phyloP scores from a whole-genome alignment of 1,284 basidiomycete genomes.

The Cerioporus squamosus region DNA sequence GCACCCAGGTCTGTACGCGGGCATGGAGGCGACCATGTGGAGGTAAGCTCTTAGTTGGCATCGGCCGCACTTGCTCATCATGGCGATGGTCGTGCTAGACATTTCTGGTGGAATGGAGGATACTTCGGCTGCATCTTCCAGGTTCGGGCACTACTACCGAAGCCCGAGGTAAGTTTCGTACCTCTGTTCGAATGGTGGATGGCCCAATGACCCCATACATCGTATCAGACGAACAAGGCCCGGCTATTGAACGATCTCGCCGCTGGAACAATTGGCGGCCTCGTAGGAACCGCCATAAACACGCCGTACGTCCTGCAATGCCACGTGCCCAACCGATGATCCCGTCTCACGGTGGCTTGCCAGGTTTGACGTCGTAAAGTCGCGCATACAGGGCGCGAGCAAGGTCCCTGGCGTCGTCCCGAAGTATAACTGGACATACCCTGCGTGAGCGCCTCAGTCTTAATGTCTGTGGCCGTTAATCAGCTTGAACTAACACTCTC shows the following conservation, averaged over 20 bases:
- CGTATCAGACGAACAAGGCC: constrained; percentile 61
- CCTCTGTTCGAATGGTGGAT: background rate
- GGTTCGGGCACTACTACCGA: constrained; percentile 80
- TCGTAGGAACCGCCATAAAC: constrained; percentile 83
- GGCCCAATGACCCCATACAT: background rate
- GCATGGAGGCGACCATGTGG: constrained; percentile 98
- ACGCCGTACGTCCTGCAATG: constrained; percentile 60
- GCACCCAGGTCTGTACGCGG: constrained; percentile 75
- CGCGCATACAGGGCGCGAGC: constrained; percentile 85
- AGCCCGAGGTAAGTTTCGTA: constrained; percentile 65
- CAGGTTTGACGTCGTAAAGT: constrained; percentile 84
- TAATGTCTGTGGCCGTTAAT: background rate
- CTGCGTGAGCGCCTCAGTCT: constrained; percentile 48
- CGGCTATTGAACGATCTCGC: constrained; percentile 89
- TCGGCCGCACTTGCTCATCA: background rate
- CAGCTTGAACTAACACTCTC: background rate
- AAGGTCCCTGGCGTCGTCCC: constrained; percentile 70
- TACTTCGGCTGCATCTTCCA: constrained; percentile 94
- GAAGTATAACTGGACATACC: constrained; percentile 95
- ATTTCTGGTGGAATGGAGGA: constrained; percentile 91
- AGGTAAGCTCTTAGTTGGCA: constrained; percentile 49
- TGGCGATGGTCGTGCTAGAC: constrained; percentile 45
- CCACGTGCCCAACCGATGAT: background rate
- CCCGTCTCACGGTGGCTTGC: background rate
- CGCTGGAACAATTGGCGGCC: constrained; percentile 90